These are phyloP conservation scores for Candida pseudocylindracea DNA, from an alignment of 1,139 yeast genomes.

Conservation along the genomic window DNA sequence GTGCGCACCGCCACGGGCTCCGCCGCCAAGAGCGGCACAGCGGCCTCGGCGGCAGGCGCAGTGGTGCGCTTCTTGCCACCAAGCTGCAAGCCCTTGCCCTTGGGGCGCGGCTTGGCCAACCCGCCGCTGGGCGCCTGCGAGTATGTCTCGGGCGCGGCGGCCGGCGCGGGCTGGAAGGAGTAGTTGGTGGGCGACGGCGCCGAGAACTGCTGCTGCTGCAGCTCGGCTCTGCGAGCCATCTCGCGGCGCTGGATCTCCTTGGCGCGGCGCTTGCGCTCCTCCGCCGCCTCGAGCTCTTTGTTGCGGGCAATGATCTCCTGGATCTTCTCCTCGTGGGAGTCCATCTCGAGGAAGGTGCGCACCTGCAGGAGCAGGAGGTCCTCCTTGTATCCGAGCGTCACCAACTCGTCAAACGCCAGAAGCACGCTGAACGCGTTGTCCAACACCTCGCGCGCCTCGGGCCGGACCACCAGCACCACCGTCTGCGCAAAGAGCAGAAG, in stretches of 20 bases:
- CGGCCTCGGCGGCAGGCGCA: slow-evolving; percentile 9
- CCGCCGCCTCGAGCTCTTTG: slow-evolving; percentile 92
- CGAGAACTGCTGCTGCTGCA: slow-evolving; percentile 5
- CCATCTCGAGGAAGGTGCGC: slow-evolving; percentile 86
- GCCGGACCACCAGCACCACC: slow-evolving; percentile 52
- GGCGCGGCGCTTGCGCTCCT: slow-evolving; percentile 91
- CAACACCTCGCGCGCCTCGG: slow-evolving; percentile 71
- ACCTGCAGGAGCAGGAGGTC: slow-evolving; percentile 68
- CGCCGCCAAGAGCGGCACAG: slow-evolving; percentile 20
- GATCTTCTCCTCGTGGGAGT: slow-evolving; percentile 93
- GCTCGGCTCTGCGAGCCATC: slow-evolving; percentile 36
- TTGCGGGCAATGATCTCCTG: slow-evolving; percentile 95
- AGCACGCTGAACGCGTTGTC: slow-evolving; percentile 75
- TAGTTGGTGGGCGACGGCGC: background rate
- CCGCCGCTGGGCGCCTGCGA: no score
- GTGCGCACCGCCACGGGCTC: background rate
- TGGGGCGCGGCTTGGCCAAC: no score
- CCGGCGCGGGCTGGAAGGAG: background rate
- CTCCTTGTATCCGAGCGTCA: slow-evolving; percentile 79
- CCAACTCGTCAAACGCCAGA: slow-evolving; percentile 86
- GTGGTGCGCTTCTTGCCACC: slow-evolving; percentile 32
- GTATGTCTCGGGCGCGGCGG: background rate
- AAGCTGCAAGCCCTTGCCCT: slow-evolving; percentile 59
- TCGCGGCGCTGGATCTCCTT: slow-evolving; percentile 85
- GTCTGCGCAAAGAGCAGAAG: slow-evolving; percentile 70